phyloP scores from a whole-genome alignment of 129 eudicot species.

The Pseudognaphalium luteoalbum region DNA sequence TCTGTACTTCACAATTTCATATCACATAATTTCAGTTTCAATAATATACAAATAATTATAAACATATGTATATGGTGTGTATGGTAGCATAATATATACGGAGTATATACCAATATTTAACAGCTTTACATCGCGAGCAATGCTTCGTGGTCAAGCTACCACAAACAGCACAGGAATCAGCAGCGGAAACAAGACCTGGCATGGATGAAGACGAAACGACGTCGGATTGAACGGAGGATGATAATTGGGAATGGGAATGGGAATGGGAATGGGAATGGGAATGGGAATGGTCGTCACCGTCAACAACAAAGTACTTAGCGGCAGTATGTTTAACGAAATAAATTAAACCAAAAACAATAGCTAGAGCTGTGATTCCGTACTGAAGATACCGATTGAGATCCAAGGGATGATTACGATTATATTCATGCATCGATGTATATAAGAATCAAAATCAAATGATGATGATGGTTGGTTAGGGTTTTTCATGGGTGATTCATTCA shows the following conservation, averaged over 20 bases:
- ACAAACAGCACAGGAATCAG: slow-evolving; percentile 63
- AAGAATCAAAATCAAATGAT: background rate
- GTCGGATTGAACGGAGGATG: background rate
- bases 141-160: slow-evolving; percentile 50
- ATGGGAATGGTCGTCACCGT: slow-evolving; percentile 55
- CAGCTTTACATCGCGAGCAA: slow-evolving; percentile 70
- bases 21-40: background rate
- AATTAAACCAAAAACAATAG: slow-evolving; percentile 47
- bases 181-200: slow-evolving; percentile 27
- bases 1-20: background rate
- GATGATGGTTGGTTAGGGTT: slow-evolving; percentile 24
- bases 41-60: too few species aligned
- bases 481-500: slow-evolving; percentile 34
- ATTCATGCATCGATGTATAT: slow-evolving; percentile 46
- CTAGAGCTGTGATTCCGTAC: slow-evolving; percentile 41
- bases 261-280: slow-evolving; percentile 41
- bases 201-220: slow-evolving; percentile 26
- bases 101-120: slow-evolving; percentile 66
- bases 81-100: background rate
- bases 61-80: background rate
- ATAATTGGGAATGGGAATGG: slow-evolving; percentile 26
- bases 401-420: slow-evolving; percentile 21
- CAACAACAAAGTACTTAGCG: slow-evolving; percentile 56
- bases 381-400: slow-evolving; percentile 67
- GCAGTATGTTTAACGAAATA: slow-evolving; percentile 58